Conservation (phyloP, 225 moss, liverwort and hornwort genomes). For the Ulota crispa region DNA sequence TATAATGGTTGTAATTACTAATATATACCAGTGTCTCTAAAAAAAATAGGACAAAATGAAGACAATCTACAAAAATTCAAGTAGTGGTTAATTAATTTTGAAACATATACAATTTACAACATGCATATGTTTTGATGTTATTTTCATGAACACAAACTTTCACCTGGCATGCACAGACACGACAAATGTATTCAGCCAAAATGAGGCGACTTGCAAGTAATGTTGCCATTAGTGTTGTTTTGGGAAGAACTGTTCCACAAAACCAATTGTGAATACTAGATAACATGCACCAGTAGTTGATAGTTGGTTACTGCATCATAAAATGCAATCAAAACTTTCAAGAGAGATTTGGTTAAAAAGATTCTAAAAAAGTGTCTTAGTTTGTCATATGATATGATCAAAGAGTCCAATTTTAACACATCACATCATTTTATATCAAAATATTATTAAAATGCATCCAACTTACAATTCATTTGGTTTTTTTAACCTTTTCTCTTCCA, state of each 20-base stretch:
- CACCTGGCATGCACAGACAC: constrained; percentile 90
- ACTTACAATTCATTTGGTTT: not conserved
- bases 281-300: not conserved
- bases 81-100: not conserved
- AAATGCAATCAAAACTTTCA: not conserved
- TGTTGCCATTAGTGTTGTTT: constrained; percentile 89
- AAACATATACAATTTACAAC: not conserved
- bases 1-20: not conserved
- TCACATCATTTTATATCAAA: not conserved
- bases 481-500: not conserved
- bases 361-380: not conserved
- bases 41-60: not conserved
- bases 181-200: constrained; percentile 85
- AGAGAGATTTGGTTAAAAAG: not conserved
- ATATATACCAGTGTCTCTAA: not conserved
- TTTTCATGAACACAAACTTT: constrained; percentile 10
- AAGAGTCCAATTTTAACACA: not conserved
- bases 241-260: constrained; percentile 70
- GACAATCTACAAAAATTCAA: not conserved
- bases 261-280: constrained; percentile 15
- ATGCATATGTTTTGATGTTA: not conserved
- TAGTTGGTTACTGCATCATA: not conserved
- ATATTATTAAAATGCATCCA: not conserved
- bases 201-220: constrained; percentile 88
- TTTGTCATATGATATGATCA: not conserved